Conservation (phyloP, 2,329 filamentous ascomycete species). For the Diplocarpon mali region DNA sequence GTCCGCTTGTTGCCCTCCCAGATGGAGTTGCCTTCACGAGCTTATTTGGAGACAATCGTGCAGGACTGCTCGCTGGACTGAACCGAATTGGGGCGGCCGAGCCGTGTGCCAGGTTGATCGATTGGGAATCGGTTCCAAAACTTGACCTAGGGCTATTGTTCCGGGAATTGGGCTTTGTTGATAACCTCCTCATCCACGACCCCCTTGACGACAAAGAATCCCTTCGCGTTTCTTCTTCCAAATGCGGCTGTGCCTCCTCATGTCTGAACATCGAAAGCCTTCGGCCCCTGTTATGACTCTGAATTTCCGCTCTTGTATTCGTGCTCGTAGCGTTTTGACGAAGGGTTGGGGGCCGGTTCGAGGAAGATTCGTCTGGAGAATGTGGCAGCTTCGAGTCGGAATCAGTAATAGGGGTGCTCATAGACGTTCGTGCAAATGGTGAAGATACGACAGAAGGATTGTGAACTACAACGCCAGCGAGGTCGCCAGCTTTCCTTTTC, state of each 20-base stretch:
- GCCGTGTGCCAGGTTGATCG: conserved; percentile 53
- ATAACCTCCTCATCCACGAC: conserved; percentile 65
- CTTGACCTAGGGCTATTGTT: conserved; percentile 55
- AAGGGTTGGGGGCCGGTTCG: conserved; percentile 11
- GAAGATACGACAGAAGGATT: conserved; percentile 15
- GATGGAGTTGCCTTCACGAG: conserved; percentile 64
- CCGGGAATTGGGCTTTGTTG: conserved; percentile 52
- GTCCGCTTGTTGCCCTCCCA: conserved; percentile 35
- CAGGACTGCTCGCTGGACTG: conserved; percentile 25
- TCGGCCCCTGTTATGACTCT: conserved; percentile 15
- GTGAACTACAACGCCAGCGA: conserved; percentile 16
- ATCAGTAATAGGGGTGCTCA: conserved; percentile 23
- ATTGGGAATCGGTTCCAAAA: conserved; percentile 53
- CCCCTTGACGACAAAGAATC: conserved; percentile 50
- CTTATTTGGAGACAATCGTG: conserved; percentile 55
- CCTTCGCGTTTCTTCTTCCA: conserved; percentile 25
- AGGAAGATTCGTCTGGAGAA: conserved; percentile 10
- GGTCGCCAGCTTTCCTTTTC: conserved; percentile 21
- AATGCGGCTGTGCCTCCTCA: conserved; percentile 16
- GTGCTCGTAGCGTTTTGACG: conserved; percentile 10
- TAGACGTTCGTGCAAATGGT: conserved; percentile 21
- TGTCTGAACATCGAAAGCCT: conserved; percentile 19
- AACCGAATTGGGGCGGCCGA: conserved; percentile 54
- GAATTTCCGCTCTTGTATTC: conserved; percentile 15
- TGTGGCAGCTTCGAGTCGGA: conserved; percentile 14